Percentiles rank a stretch among this genome's conserved stretches.
phyloP scores from a whole-genome alignment of 1,139 yeast species.

The Yamadazyma sp. region DNA sequence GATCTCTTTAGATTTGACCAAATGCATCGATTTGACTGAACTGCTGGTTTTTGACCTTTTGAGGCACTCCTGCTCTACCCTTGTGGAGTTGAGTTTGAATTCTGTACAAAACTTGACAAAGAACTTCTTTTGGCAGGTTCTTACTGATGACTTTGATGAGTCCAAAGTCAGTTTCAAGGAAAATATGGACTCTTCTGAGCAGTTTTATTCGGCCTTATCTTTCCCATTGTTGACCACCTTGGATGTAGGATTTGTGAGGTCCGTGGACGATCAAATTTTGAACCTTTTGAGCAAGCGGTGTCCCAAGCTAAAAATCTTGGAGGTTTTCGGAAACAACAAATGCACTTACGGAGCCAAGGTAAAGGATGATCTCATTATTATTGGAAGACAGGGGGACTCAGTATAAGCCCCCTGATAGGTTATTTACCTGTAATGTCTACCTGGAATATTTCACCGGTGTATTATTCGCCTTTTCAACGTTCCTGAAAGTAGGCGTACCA shows the following conservation, averaged over 20 bases:
- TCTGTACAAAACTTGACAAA: slow-evolving; percentile 62
- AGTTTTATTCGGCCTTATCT: slow-evolving; percentile 21
- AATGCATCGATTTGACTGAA: slow-evolving; percentile 69
- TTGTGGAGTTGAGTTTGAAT: slow-evolving; percentile 70
- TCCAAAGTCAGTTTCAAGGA: slow-evolving; percentile 30
- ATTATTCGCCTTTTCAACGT: slow-evolving; percentile 57
- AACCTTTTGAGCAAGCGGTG: slow-evolving; percentile 55
- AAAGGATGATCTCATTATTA: slow-evolving; percentile 57
- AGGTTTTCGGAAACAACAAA: slow-evolving; percentile 75
- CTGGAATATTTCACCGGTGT: slow-evolving; percentile 32
- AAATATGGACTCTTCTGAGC: slow-evolving; percentile 13
- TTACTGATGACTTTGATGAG: slow-evolving; percentile 27
- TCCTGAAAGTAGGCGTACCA: slow-evolving; percentile 40
- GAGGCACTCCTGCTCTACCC: slow-evolving; percentile 61
- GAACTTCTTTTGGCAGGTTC: slow-evolving; percentile 45
- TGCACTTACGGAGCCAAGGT: slow-evolving; percentile 58
- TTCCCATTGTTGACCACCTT: slow-evolving; percentile 60
- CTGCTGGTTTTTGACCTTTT: slow-evolving; percentile 59
- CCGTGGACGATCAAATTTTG: slow-evolving; percentile 65
- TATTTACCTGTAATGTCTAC: background rate
- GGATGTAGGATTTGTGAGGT: slow-evolving; percentile 76
- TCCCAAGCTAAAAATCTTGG: slow-evolving; percentile 61
- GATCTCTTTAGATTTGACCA: slow-evolving; percentile 57
- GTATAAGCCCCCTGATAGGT: slow-evolving; percentile 1
- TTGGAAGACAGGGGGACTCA: slow-evolving; percentile 52